phyloP scores from a whole-genome alignment of 257 asterid genomes.

The Ilex asprella region DNA sequence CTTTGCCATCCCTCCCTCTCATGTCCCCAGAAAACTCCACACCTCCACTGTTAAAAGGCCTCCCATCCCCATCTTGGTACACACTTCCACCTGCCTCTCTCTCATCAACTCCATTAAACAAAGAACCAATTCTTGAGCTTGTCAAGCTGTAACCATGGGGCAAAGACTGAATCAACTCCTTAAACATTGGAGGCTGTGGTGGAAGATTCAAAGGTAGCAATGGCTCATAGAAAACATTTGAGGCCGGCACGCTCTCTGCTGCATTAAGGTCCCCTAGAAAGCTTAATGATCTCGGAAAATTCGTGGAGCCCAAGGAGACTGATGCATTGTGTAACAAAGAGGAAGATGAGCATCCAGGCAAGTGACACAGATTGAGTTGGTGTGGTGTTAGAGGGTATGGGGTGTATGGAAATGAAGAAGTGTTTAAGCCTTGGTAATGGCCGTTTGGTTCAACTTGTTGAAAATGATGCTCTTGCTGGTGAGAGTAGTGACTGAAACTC shows the following conservation, averaged over 20 bases:
- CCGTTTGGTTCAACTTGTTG: constrained; percentile 17
- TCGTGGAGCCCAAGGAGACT: constrained; percentile 24
- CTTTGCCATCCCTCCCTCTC: neutral
- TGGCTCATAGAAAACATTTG: constrained; percentile 50
- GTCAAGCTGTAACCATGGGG: constrained; percentile 46
- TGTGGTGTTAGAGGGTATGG: constrained; percentile 42
- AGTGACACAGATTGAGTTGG: constrained; percentile 41
- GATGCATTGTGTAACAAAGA: constrained; percentile 45
- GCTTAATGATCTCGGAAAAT: constrained; percentile 12
- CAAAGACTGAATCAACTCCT: constrained; percentile 67
- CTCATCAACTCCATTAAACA: constrained; percentile 59
- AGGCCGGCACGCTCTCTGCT: neutral
- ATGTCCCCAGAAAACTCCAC: neutral
- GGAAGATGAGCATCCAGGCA: constrained; percentile 42
- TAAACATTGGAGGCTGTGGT: constrained; percentile 71
- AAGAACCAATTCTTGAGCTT: constrained; percentile 29
- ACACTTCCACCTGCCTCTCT: constrained; percentile 35
- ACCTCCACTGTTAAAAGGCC: neutral
- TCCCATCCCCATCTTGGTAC: constrained; percentile 48
- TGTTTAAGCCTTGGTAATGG: constrained; percentile 17
- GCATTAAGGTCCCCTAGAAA: neutral
- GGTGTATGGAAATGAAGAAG: constrained; percentile 20
- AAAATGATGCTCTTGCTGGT: constrained; percentile 5
- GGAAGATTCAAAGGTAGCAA: constrained; percentile 58
- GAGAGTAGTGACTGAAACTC: constrained; percentile 18